phyloP scores from a whole-genome alignment of 352 stramenopile genomes.

The Globisporangium polare region DNA sequence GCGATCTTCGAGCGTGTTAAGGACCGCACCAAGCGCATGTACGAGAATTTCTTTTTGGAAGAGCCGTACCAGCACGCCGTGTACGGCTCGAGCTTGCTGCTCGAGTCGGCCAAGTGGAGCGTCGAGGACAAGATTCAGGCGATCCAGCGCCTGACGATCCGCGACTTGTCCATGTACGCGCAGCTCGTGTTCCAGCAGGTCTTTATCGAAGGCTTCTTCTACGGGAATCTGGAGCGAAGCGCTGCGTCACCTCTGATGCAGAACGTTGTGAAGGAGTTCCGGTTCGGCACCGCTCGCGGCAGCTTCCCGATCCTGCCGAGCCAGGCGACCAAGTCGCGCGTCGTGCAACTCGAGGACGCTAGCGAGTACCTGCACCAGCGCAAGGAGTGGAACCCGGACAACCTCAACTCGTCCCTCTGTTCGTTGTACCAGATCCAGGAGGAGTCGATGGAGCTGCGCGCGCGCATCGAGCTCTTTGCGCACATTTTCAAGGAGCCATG shows the following conservation, averaged over 20 bases:
- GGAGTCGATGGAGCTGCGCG: constrained; percentile 38
- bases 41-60: constrained; percentile 86
- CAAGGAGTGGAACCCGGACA: constrained; percentile 56
- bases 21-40: constrained; percentile 79
- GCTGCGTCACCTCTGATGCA: constrained; percentile 30
- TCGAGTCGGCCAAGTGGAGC: constrained; percentile 76
- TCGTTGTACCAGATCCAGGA: constrained; percentile 44
- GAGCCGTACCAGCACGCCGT: constrained; percentile 91
- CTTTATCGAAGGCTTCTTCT: constrained; percentile 67
- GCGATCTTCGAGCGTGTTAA: constrained; percentile 81
- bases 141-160: constrained; percentile 51
- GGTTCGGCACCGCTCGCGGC: constrained; percentile 20
- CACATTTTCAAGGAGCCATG: constrained; percentile 56
- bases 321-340: constrained; percentile 39
- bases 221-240: constrained; percentile 56
- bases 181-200: constrained; percentile 62
- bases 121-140: constrained; percentile 83
- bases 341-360: constrained; percentile 50
- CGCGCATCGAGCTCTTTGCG: constrained; percentile 45
- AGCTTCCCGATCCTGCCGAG: constrained; percentile 46
- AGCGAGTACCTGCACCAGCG: constrained; percentile 52
- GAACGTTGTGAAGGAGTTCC: constrained; percentile 40
- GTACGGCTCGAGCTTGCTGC: constrained; percentile 63
- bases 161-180: constrained; percentile 50
- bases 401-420: constrained; percentile 54